phyloP scores from a whole-genome alignment of 192 early-diverging fungal genomes.

The Backusella sp. region DNA sequence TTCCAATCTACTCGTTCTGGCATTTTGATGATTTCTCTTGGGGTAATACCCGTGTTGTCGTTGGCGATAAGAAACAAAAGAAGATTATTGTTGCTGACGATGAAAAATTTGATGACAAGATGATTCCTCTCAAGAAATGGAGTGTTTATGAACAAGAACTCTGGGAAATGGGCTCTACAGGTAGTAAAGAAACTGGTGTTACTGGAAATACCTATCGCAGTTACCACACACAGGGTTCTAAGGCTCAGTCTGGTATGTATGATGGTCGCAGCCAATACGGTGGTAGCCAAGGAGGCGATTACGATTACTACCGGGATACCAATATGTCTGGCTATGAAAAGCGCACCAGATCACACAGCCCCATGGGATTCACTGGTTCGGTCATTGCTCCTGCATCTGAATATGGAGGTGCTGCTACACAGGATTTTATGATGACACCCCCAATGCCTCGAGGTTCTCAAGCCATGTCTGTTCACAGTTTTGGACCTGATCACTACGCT shows the following conservation, averaged over 20 bases:
- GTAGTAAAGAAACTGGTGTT: constrained; percentile 49
- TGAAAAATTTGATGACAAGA: constrained; percentile 82
- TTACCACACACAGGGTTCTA: constrained; percentile 27
- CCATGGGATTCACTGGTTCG: constrained; percentile 21
- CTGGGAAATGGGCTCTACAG: constrained; percentile 61
- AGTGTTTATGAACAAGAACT: constrained; percentile 81
- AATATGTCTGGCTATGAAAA: constrained; percentile 20
- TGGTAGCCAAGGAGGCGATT: constrained; percentile 37
- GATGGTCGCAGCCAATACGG: constrained; percentile 35
- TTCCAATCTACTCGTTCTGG: constrained; percentile 97
- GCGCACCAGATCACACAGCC: constrained; percentile 18
- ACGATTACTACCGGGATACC: constrained; percentile 35
- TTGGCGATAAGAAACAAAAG: constrained; percentile 66
- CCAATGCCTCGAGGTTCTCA: constrained; percentile 20
- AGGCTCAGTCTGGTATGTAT: constrained; percentile 16
- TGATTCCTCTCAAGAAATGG: constrained; percentile 87
- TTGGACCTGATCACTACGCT: constrained; percentile 6
- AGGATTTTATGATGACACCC: constrained; percentile 12
- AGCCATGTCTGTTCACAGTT: constrained; percentile 8
- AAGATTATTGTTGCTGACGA: constrained; percentile 67
- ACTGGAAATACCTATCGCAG: constrained; percentile 41
- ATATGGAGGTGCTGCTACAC: constrained; percentile 17
- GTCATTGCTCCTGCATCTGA: constrained; percentile 23
- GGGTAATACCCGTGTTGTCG: constrained; percentile 92
- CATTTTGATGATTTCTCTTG: constrained; percentile 99